Evolutionary conservation across 192 early-diverging fungal genomes (phyloP), one percentile per base, ranked within the genome.

Genomic region (Backusella liffmaniae): DNA sequence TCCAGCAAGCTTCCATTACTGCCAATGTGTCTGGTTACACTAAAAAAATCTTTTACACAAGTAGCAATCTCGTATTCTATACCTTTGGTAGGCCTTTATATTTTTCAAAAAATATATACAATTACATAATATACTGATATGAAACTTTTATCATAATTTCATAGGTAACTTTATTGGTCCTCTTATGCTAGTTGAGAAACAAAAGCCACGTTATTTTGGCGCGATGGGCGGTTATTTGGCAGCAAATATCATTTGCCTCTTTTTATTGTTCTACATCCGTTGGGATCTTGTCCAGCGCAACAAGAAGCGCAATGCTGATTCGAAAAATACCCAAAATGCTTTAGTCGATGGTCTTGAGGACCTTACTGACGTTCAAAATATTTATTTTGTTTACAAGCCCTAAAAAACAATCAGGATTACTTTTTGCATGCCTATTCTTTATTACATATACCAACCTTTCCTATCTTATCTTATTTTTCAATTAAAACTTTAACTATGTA

Each of bases 21-120:
- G 51, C 35, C 12, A 80, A 80, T 23, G 77, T 78, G 5, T 78
- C 77, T 49, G 77, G 77, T 23, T 78, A 73, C 32, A 68, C 77
- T 4, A 78, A 78, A 53, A 78, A 76, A 49, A 69, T 76, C 18
- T 76, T 69, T 49, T 77, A 77, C 39, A 77, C 70, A 16, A 69
- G 53, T 4, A 0, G 23, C 1, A 65, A 56, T 10, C 70, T 77
- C 35, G 30, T 77, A 4, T 53, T 34, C 26, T 77, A 77, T 41
- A 70, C 67, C 5, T n/a, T 67, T 51, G 76, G 76, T 30, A 77
- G 35, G 44, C 68, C 15, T 67, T 71, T 29, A 65, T 10, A 23
- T 21, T 49, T 49, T 69, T 67, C n/a, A n/a, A n/a, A n/a, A 18
- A 0, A 49, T 18, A 7, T 7, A 49, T 49, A n/a, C n/a, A 49